These are phyloP conservation scores for Casuarina cunninghamiana DNA, from an alignment of 306 rosid genomes.

Conservation along the genomic window DNA sequence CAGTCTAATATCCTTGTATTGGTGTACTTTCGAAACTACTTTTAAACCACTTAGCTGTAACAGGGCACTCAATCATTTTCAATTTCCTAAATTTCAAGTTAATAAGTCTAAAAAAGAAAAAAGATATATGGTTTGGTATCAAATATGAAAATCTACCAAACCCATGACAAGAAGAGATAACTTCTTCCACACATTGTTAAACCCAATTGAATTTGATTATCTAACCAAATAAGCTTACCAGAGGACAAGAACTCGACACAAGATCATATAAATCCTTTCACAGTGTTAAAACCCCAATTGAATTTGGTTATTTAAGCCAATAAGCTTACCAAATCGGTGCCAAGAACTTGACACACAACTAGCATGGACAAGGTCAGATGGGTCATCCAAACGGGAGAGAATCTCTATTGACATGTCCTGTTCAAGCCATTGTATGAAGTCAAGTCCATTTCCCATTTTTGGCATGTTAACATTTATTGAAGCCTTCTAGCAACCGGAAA, in stretches of 20 bases:
- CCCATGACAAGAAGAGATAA: neutral
- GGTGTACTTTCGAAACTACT: too few relatives aligned
- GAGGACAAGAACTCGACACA: slow-evolving; percentile 53
- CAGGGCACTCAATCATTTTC: neutral
- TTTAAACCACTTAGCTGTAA: neutral
- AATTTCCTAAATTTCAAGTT: neutral
- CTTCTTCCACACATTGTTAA: slow-evolving; percentile 6
- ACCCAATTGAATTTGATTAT: slow-evolving; percentile 9
- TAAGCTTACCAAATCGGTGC: slow-evolving; percentile 50
- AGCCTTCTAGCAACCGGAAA: slow-evolving; percentile 24
- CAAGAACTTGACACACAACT: slow-evolving; percentile 52
- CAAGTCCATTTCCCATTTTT: slow-evolving; percentile 29
- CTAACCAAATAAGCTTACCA: slow-evolving; percentile 42
- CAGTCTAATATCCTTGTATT: neutral
- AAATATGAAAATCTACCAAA: neutral
- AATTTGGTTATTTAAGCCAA: slow-evolving; percentile 16
- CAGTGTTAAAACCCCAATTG: neutral
- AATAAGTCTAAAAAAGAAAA: neutral
- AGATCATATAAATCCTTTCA: neutral
- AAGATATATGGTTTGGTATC: neutral
- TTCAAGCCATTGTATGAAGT: slow-evolving; percentile 49
- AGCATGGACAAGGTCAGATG: slow-evolving; percentile 57
- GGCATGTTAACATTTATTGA: slow-evolving; percentile 35
- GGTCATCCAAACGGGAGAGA: slow-evolving; percentile 57
- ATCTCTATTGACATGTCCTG: slow-evolving; percentile 50